Evolutionary conservation across 805 yeast genomes (phyloP).

Genomic region (Yamadazyma phyllophila): DNA sequence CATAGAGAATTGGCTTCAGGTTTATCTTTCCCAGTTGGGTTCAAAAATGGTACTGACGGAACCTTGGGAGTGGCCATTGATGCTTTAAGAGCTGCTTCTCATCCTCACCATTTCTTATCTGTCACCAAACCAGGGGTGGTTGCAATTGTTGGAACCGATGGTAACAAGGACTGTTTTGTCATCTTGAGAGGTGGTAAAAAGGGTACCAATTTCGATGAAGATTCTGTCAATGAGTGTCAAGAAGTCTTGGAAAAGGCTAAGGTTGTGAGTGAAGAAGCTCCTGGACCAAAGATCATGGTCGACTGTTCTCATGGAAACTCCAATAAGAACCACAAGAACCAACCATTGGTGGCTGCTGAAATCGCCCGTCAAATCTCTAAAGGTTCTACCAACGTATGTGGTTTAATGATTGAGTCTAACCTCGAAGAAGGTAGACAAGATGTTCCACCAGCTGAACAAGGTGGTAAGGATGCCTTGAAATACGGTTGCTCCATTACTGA

Average conservation of each 20-base stretch:
- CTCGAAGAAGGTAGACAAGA: constrained; percentile 89
- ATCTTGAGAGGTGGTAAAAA: constrained; percentile 94
- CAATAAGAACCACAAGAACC: constrained; percentile 88
- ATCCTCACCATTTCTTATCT: constrained; percentile 93
- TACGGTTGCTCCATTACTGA: constrained; percentile 98
- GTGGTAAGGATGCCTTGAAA: constrained; percentile 58
- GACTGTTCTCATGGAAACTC: constrained; percentile 99
- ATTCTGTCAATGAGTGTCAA: constrained; percentile 74
- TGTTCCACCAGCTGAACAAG: constrained; percentile 52
- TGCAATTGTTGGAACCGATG: constrained; percentile 94
- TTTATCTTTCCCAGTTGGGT: constrained; percentile 96
- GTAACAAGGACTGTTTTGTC: constrained; percentile 91
- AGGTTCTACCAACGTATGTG: constrained; percentile 81
- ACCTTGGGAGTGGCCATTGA: constrained; percentile 88
- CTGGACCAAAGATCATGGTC: constrained; percentile 70
- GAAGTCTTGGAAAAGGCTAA: constrained; percentile 49
- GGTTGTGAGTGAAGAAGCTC: constrained; percentile 27
- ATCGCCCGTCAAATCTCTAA: constrained; percentile 78
- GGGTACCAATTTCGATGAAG: constrained; percentile 89
- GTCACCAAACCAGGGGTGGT: constrained; percentile 97
- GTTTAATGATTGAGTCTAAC: constrained; percentile 94
- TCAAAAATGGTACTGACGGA: constrained; percentile 98
- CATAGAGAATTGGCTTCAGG: constrained; percentile 98
- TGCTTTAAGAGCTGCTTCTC: constrained; percentile 88
- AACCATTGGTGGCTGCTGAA: constrained; percentile 82